Evolutionary conservation across 2,329 filamentous ascomycete genomes (phyloP).

Genomic region (Alternaria triticimaculans): DNA sequence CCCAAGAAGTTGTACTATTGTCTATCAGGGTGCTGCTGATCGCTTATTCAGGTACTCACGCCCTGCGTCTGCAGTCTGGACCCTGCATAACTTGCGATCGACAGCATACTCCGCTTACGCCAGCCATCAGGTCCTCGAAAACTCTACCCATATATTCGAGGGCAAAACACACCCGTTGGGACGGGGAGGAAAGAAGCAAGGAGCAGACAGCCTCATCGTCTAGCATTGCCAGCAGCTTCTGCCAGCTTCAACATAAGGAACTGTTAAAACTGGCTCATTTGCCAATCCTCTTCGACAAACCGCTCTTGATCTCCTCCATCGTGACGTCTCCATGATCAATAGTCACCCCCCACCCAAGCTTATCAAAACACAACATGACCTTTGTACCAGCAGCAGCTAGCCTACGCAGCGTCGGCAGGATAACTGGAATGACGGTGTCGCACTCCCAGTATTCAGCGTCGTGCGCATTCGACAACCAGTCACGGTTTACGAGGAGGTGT

Average conservation of each 20-base stretch:
- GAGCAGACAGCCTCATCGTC: background rate
- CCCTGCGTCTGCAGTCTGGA: background rate
- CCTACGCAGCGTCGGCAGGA: background rate
- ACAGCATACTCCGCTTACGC: background rate
- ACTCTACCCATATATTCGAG: background rate
- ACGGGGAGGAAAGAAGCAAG: background rate
- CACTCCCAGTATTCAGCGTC: background rate
- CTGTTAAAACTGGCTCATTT: background rate
- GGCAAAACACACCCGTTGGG: background rate
- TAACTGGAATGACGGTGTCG: background rate
- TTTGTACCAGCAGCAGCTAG: background rate
- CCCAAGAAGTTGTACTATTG: background rate
- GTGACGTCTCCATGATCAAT: background rate
- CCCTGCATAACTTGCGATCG: background rate
- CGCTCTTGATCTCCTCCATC: background rate
- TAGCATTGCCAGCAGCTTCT: background rate
- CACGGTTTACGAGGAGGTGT: background rate
- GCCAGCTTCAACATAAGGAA: background rate
- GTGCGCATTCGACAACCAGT: background rate
- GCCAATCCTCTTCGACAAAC: background rate
- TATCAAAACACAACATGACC: background rate
- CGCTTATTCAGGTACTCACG: slow-evolving; percentile 10
- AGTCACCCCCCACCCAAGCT: background rate
- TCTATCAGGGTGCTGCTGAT: slow-evolving; percentile 6
- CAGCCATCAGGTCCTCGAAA: background rate